A percentile compares a stretch with the other conserved stretches of the same genome.
These are phyloP conservation scores for Plasmodium ovale DNA, from an alignment of 169 alveolate species.

Conservation along the genomic window DNA sequence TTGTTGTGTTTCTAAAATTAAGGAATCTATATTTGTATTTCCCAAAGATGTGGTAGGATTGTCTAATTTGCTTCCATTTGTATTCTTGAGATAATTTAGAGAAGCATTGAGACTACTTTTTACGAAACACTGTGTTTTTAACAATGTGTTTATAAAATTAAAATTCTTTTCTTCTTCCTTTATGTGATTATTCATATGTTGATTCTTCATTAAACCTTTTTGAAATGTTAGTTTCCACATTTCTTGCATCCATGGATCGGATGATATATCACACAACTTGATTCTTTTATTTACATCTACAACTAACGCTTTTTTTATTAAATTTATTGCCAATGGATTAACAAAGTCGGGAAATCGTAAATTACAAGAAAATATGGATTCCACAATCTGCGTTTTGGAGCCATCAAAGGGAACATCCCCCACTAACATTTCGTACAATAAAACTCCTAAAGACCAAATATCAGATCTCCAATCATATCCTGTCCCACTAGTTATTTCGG, in stretches of 20 bases:
- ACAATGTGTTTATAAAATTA: constrained; percentile 39
- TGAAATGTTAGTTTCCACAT: constrained; percentile 74
- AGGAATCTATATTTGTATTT: constrained; percentile 16
- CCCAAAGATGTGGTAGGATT: background rate
- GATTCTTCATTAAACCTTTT: constrained; percentile 12
- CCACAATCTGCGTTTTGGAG: constrained; percentile 53
- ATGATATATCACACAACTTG: constrained; percentile 41
- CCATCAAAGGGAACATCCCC: constrained; percentile 93
- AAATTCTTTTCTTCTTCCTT: constrained; percentile 31
- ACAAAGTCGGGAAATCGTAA: constrained; percentile 61
- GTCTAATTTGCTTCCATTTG: background rate
- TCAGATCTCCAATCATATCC: constrained; percentile 91
- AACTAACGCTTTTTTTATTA: constrained; percentile 60
- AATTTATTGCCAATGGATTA: constrained; percentile 66
- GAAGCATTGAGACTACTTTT: constrained; percentile 61
- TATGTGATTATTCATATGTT: background rate
- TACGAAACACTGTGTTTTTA: constrained; percentile 33
- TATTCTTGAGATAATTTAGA: constrained; percentile 8
- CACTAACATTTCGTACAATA: constrained; percentile 91
- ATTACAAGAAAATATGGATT: constrained; percentile 71
- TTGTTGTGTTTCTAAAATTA: constrained; percentile 57
- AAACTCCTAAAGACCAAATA: constrained; percentile 93
- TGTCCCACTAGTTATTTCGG: constrained; percentile 91
- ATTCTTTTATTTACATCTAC: constrained; percentile 73
- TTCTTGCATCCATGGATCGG: constrained; percentile 77